Base-by-base conservation (phyloP, 164 flowering plant genomes). In the Piper betle region DNA sequence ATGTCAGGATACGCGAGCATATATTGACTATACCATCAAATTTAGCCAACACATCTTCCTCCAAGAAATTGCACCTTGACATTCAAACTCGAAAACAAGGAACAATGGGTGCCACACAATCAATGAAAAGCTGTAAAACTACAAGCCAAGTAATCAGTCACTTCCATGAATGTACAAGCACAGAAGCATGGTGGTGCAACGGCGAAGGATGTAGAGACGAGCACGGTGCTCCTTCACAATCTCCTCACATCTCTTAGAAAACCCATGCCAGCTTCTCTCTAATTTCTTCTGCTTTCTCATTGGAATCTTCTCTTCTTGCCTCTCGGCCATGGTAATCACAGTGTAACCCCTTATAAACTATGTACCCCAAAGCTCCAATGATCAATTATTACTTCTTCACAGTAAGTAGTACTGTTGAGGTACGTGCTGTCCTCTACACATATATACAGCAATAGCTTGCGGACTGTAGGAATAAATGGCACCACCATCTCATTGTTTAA, bases 151-250 rank as follows among this genome's bases (percentile, higher is more conserved):
- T 6, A 15, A 15, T 46, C 50, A 46, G 50, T 46, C 50, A 46
- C 82, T 86, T 59, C 85, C 90, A 12, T 84, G 84, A 61, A 82
- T 82, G 66, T 81, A 81, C 83, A 82, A 85, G 67, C 91, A 85
- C 10, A 81, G 68, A 40, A 85, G 83, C 88, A 85, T 85, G 67
- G 91, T 81, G 53, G 87, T 84, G 59, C 91, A 85, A 56, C 88
- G 88, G 41, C 88, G 84, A 19, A 83, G 76, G 64, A 85, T 81
- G 63, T 85, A 85, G 63, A 85, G 60, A 52, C 81, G 73, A 17
- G 91, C 86, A 1, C 84, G 78, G 63, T 85, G 91, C 77, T 85
- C 77, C 74, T 80, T 83, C 2, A 83, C 82, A 66, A 83, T 68
- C 57, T 80, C 65, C 39, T 81, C 78, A 58, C 86, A 85, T 63